Conservation (phyloP, 306 rosid genomes). For the Lotus japonicus region DNA sequence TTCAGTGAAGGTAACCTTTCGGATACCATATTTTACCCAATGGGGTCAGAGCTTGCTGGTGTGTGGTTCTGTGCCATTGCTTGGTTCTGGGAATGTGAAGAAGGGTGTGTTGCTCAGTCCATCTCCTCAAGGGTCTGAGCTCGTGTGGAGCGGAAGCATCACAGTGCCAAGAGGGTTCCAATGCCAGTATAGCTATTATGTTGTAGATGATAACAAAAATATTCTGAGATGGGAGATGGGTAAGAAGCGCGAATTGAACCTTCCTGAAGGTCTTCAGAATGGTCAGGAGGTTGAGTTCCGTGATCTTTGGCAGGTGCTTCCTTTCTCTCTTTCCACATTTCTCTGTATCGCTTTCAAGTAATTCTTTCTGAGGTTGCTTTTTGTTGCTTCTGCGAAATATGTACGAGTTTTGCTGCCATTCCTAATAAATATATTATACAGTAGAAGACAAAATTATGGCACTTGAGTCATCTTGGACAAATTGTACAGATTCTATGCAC, state of each 20-base stretch:
- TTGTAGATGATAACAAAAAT: conserved; percentile 67
- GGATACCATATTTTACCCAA: conserved; percentile 70
- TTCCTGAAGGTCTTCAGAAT: conserved; percentile 56
- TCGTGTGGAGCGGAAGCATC: conserved; percentile 73
- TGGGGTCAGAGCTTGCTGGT: conserved; percentile 91
- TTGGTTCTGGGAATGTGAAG: conserved; percentile 91
- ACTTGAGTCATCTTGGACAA: background rate
- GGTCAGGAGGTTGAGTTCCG: conserved; percentile 66
- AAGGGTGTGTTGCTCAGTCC: conserved; percentile 69
- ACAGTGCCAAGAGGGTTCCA: conserved; percentile 56
- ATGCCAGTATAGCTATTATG: conserved; percentile 72
- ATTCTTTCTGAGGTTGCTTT: background rate
- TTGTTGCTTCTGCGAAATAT: background rate
- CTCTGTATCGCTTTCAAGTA: background rate
- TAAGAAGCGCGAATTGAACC: conserved; percentile 47
- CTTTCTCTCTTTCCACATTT: conserved; percentile 12
- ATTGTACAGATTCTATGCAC: background rate
- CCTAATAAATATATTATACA: background rate
- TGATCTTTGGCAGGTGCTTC: conserved; percentile 92
- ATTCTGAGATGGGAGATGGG: conserved; percentile 77
- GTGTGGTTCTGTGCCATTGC: conserved; percentile 74
- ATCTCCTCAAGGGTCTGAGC: conserved; percentile 63
- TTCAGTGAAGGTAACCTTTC: conserved; percentile 65
- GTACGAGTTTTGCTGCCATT: background rate
- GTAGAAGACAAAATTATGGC: background rate